Base-by-base conservation (phyloP, 1,284 basidiomycete species). In the Cryptococcus neoformans region DNA sequence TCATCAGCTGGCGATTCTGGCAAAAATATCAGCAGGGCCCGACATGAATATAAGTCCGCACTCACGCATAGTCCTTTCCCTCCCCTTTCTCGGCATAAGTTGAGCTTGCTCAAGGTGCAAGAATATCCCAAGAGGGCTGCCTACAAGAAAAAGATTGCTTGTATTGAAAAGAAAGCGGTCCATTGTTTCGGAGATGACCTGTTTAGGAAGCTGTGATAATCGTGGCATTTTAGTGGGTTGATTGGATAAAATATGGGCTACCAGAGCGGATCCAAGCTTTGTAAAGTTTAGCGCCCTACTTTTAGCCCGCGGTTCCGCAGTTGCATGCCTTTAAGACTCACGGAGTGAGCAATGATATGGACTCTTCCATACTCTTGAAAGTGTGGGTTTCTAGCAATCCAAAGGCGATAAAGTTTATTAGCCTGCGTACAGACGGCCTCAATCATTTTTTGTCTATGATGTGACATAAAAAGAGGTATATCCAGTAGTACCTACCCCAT, bases 41-140 rank as follows among this genome's bases (percentile, higher is more conserved):
- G 8, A 28, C 2, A 51, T 17, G 34, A 11, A 3, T n/a, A n/a
- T n/a, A 14, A 2, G 40, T 38, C 28, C 28, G 4, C 14, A 65
- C 71, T 59, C 46, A 73, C 72, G 52, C 71, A 77, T 79, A 0
- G 81, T 80, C 47, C 80, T 60, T 53, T 80, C 80, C 46, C 80
- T 65, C 1, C 81, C 82, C 62, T 78, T 78, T 14, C 83, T 72
- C 0, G 83, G 81, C 59, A 83, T 81, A 14, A 83, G 64, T 60
- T 83, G 82, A 0, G 80, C 77, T 44, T 81, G 80, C 53, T 82
- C 78, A 6, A 84, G 69, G 58, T 82, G 81, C 10, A 83, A 70
- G 65, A 83, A 83, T 35, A 84, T 72, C 0, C 81, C 79, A 1
- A 83, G 70, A 0, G 83, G 83, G 53, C 80, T 81, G 5, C 83